A percentile compares a stretch with the other conserved stretches of the same genome.
phyloP scores from a whole-genome alignment of 441 rosid species.

The Gossypium schwendimanii region DNA sequence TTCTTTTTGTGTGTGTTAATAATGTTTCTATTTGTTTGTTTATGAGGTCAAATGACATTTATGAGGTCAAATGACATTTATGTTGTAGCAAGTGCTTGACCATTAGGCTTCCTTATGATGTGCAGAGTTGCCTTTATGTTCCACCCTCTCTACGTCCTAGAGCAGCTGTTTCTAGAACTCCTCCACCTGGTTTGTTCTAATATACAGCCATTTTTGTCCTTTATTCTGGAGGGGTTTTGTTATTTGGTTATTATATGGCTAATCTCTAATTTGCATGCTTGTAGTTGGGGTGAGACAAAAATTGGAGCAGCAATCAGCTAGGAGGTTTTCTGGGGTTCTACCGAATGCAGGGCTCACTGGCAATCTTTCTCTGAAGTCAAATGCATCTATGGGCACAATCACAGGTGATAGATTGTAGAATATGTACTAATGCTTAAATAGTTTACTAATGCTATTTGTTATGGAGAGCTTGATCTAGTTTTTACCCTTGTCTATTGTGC shows the following conservation, averaged over 20 bases:
- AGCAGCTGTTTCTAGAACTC: constrained; percentile 44
- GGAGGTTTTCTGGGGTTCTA: constrained; percentile 39
- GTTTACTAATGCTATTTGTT: not conserved
- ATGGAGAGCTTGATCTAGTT: not conserved
- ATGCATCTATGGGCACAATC: constrained; percentile 18
- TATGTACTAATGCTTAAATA: not conserved
- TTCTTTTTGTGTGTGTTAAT: not conserved
- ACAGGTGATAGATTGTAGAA: not conserved
- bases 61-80: no score
- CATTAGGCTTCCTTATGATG: not conserved
- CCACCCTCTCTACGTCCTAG: constrained; percentile 78
- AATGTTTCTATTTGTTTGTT: not conserved
- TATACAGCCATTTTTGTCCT: not conserved
- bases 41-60: constrained; percentile 8
- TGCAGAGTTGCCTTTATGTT: constrained; percentile 79
- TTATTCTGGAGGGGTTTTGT: not conserved
- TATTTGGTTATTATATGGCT: not conserved
- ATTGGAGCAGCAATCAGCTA: constrained; percentile 42
- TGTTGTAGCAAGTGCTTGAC: not conserved
- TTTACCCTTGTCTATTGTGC: not conserved
- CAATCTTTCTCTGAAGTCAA: constrained; percentile 37
- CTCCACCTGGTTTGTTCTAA: constrained; percentile 57
- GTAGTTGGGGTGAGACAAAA: constrained; percentile 52
- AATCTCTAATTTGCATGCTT: constrained; percentile 7
- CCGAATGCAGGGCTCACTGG: constrained; percentile 36